Conservation (phyloP, 768 basidiomycete genomes). For the Mycena latifolia region DNA sequence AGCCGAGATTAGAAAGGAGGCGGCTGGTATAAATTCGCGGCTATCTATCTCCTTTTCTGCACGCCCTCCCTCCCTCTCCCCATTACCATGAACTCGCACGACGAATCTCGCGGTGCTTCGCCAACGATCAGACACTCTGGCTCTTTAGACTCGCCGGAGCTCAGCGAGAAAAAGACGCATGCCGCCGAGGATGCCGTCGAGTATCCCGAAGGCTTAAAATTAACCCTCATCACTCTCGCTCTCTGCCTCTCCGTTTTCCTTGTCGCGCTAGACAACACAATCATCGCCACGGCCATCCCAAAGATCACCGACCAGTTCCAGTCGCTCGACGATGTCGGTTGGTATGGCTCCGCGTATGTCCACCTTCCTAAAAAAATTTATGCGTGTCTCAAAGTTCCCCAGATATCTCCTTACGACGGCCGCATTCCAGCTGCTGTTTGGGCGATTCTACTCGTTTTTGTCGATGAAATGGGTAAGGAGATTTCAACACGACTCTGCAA, state of each 20-base stretch:
- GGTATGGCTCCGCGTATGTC: constrained; percentile 33
- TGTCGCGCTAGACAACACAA: constrained; percentile 4
- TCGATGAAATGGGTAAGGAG: constrained; percentile 7
- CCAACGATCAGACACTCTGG: constrained; percentile 10
- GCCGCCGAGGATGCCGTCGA: constrained; percentile 11
- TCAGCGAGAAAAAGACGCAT: not conserved
- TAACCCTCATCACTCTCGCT: constrained; percentile 20
- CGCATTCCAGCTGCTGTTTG: constrained; percentile 26
- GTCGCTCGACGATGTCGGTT: constrained; percentile 41
- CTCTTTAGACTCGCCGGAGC: not conserved
- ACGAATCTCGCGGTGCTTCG: constrained; percentile 1
- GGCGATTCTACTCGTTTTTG: constrained; percentile 19
- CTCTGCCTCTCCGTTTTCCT: constrained; percentile 27
- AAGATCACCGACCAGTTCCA: constrained; percentile 46
- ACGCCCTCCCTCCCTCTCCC: not conserved
- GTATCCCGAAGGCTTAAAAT: constrained; percentile 21
- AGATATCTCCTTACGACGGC: constrained; percentile 29
- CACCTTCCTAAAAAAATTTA: too few relatives aligned
- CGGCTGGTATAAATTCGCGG: not conserved
- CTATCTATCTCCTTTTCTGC: too few relatives aligned
- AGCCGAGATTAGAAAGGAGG: too few relatives aligned
- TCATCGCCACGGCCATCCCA: constrained; percentile 9
- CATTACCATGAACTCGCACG: not conserved
- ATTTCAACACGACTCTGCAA: not conserved
- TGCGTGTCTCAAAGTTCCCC: not conserved